phyloP scores from a whole-genome alignment of 2,329 filamentous ascomycete genomes.

The Tolypocladium sp. region DNA sequence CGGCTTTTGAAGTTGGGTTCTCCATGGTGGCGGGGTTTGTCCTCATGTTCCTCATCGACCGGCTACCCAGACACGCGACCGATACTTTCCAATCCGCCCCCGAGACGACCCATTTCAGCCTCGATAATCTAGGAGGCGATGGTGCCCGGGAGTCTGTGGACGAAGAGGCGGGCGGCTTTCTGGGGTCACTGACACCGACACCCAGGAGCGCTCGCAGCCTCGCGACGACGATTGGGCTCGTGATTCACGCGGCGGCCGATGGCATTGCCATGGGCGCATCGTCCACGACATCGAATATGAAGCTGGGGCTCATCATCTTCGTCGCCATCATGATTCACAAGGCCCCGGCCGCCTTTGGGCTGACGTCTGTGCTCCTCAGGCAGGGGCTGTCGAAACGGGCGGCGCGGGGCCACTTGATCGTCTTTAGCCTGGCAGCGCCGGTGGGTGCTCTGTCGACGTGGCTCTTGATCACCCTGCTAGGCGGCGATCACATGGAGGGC shows the following conservation, averaged over 20 bases:
- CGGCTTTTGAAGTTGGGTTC: constrained; percentile 74
- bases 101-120: constrained; percentile 73
- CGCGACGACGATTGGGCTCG: constrained; percentile 86
- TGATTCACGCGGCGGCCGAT: constrained; percentile 91
- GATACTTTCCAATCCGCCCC: constrained; percentile 55
- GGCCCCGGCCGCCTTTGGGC: constrained; percentile 86
- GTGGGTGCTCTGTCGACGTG: constrained; percentile 79
- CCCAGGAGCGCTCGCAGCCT: constrained; percentile 54
- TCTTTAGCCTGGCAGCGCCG: constrained; percentile 88
- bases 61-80: constrained; percentile 64
- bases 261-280: constrained; percentile 94
- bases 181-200: constrained; percentile 47
- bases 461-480: constrained; percentile 65
- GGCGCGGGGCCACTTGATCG: constrained; percentile 72
- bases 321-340: constrained; percentile 97
- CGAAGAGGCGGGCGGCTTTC: constrained; percentile 47
- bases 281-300: constrained; percentile 61
- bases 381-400: constrained; percentile 84
- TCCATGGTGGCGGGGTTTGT: constrained; percentile 84
- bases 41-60: constrained; percentile 93
- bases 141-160: constrained; percentile 34
- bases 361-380: constrained; percentile 83
- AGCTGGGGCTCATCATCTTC: constrained; percentile 85
- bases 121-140: constrained; percentile 64
- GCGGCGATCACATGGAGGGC: constrained; percentile 48